Percentiles rank a stretch among this genome's conserved stretches.
These are phyloP conservation scores for Willaertia magna DNA, from an alignment of 208 protist species.

Conservation along the genomic window DNA sequence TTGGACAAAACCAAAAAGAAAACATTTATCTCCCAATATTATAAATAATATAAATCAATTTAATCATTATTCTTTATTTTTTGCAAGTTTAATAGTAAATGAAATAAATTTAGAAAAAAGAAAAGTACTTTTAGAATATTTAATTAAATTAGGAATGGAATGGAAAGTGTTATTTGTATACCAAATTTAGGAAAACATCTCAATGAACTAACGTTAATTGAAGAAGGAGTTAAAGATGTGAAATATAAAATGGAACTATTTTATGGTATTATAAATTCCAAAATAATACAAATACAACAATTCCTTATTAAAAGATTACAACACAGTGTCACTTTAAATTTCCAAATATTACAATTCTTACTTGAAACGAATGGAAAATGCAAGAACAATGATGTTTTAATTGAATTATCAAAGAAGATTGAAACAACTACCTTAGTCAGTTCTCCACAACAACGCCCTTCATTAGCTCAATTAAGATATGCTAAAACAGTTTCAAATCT, in stretches of 20 bases:
- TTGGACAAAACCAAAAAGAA: neutral
- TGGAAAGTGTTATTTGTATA: neutral
- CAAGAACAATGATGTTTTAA: too few species aligned
- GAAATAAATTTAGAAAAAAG: neutral
- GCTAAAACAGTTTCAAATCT: too few species aligned
- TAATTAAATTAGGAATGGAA: neutral
- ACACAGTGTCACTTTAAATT: too few species aligned
- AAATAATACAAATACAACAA: too few species aligned
- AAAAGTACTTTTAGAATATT: neutral
- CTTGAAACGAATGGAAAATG: too few species aligned
- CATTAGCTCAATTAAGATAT: too few species aligned
- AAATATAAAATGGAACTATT: neutral
- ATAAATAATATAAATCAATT: neutral
- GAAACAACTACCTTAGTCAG: too few species aligned
- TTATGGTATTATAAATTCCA: neutral
- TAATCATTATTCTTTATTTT: neutral
- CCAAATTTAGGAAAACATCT: neutral
- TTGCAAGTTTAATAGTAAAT: neutral
- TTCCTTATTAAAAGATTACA: too few species aligned
- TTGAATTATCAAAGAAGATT: too few species aligned
- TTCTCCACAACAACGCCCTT: too few species aligned
- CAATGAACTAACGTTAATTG: neutral
- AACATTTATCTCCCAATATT: neutral
- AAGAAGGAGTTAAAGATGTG: neutral
- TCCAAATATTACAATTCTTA: too few species aligned